A percentile compares a stretch with the other conserved stretches of the same genome.
Evolutionary conservation across 2,329 filamentous ascomycete genomes (phyloP).

Genomic region (Aspergillus nomiae): DNA sequence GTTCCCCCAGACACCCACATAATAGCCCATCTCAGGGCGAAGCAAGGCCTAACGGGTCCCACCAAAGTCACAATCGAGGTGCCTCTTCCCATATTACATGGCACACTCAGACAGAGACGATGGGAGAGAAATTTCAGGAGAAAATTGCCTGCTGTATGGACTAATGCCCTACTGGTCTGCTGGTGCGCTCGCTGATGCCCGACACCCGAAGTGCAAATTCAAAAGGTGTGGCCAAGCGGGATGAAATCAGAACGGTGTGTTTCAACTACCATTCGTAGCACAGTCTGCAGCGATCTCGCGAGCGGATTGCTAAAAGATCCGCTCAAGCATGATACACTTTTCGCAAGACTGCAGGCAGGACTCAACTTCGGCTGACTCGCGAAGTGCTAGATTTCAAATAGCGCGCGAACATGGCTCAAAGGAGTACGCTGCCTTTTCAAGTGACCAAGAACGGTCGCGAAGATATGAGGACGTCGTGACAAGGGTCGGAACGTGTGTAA

Average conservation of each 20-base stretch:
- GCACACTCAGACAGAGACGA: not conserved
- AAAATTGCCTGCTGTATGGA: not conserved
- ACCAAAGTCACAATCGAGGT: slow-evolving; percentile 4
- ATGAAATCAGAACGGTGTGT: slow-evolving; percentile 22
- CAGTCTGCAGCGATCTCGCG: slow-evolving; percentile 32
- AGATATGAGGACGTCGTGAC: slow-evolving; percentile 25
- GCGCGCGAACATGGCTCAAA: slow-evolving; percentile 33
- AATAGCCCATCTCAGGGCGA: slow-evolving; percentile 1
- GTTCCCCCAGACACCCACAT: slow-evolving; percentile 14
- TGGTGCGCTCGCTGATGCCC: slow-evolving; percentile 58
- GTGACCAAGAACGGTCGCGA: slow-evolving; percentile 28
- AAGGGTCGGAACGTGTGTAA: slow-evolving; percentile 32
- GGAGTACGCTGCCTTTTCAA: slow-evolving; percentile 39
- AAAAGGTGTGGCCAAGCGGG: slow-evolving; percentile 26
- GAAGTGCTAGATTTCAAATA: slow-evolving; percentile 28
- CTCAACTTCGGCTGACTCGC: slow-evolving; percentile 57
- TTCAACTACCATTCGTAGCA: slow-evolving; percentile 32
- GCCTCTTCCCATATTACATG: slow-evolving; percentile 4
- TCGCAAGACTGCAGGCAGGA: slow-evolving; percentile 55
- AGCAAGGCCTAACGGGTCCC: not conserved
- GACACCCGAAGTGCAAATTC: slow-evolving; percentile 26
- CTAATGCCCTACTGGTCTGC: slow-evolving; percentile 43
- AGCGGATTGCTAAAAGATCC: slow-evolving; percentile 51
- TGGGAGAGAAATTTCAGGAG: not conserved
- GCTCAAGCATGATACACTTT: slow-evolving; percentile 32